Percentiles rank a stretch among this genome's conserved stretches.
phyloP scores from a whole-genome alignment of 2,329 filamentous ascomycete species.

The Diplodia intermedia region DNA sequence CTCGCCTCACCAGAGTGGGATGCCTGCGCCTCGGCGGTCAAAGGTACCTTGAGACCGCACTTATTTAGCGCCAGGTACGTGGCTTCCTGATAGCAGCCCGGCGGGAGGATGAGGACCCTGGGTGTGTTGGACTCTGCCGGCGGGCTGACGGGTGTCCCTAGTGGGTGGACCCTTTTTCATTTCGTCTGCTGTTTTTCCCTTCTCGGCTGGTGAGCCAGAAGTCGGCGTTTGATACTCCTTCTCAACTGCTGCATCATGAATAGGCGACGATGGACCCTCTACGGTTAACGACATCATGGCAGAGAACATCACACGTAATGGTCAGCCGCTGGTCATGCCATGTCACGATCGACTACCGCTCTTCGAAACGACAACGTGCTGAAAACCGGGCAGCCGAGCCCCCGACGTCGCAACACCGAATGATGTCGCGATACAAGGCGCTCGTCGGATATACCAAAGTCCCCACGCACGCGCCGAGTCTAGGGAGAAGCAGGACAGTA shows the following conservation, averaged over 20 bases:
- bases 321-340: conserved; percentile 8
- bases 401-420: not conserved
- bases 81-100: not conserved
- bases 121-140: not conserved
- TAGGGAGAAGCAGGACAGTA: too few relatives aligned
- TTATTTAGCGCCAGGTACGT: not conserved
- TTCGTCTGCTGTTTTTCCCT: not conserved
- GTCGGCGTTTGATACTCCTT: not conserved
- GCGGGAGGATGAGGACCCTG: not conserved
- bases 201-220: not conserved
- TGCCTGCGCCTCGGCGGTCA: not conserved
- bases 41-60: not conserved
- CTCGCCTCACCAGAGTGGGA: not conserved
- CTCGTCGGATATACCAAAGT: not conserved
- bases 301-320: not conserved
- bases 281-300: not conserved
- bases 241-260: not conserved
- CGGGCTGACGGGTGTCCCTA: conserved; percentile 3
- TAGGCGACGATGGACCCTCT: not conserved
- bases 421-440: conserved; percentile 2
- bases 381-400: not conserved
- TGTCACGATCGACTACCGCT: not conserved
- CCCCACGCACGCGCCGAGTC: not conserved
- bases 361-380: not conserved
- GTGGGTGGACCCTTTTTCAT: conserved; percentile 11